Percentiles rank a stretch among this genome's conserved stretches.
phyloP scores from a whole-genome alignment of 2,329 filamentous ascomycete genomes.

The Sporothrix pallida region DNA sequence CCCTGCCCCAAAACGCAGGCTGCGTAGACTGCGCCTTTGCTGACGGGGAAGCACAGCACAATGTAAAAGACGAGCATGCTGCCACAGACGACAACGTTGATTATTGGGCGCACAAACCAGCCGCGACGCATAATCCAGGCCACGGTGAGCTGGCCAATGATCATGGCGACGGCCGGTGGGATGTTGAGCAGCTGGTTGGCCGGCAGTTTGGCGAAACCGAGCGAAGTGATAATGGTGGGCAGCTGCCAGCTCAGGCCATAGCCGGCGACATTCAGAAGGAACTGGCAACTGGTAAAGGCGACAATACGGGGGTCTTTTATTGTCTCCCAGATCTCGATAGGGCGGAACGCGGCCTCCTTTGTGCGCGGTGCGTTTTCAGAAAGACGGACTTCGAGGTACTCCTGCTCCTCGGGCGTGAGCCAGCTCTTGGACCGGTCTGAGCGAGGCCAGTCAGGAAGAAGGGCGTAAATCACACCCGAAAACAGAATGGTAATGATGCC shows the following conservation, averaged over 20 bases:
- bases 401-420: background rate
- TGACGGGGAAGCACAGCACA: background rate
- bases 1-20: conserved; percentile 46
- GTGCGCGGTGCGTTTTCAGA: background rate
- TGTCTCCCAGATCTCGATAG: background rate
- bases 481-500: conserved; percentile 39
- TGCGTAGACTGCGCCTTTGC: background rate
- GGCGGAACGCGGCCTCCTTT: background rate
- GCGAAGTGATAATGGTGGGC: conserved; percentile 50
- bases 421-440: background rate
- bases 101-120: background rate
- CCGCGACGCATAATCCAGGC: conserved; percentile 19
- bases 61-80: background rate
- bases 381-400: conserved; percentile 6
- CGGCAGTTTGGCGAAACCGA: conserved; percentile 51
- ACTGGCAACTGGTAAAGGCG: background rate
- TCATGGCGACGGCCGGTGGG: conserved; percentile 42
- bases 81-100: background rate
- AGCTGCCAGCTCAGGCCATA: conserved; percentile 52
- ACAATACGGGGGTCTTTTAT: background rate
- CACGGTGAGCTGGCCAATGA: background rate
- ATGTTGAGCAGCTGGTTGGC: conserved; percentile 54
- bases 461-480: background rate
- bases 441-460: background rate
- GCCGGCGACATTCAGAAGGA: conserved; percentile 42